Evolutionary conservation across 192 early-diverging fungal genomes (phyloP).

Genomic region (Coemansia sp.): DNA sequence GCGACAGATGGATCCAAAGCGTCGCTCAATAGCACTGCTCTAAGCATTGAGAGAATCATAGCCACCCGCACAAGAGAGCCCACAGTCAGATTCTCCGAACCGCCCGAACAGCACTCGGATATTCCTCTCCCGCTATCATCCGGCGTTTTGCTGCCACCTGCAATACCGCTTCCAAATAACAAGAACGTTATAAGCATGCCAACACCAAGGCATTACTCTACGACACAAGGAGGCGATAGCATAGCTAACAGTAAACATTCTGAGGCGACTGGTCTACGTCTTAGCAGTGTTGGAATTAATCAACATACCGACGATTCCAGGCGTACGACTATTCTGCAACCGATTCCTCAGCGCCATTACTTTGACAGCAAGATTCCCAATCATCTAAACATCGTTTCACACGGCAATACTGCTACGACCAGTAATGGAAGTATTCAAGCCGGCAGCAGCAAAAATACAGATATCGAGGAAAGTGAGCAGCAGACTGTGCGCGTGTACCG

Average conservation of each 20-base stretch:
- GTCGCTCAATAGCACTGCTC: neutral
- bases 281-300: neutral
- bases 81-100: conserved; percentile 5
- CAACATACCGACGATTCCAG: neutral
- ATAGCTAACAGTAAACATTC: neutral
- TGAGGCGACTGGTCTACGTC: neutral
- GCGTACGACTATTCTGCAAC: conserved; percentile 1
- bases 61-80: neutral
- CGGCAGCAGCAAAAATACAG: neutral
- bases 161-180: neutral
- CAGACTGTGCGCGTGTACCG: conserved; percentile 20
- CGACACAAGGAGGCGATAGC: neutral
- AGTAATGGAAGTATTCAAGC: neutral
- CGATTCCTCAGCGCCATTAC: neutral
- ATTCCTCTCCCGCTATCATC: neutral
- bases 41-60: neutral
- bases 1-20: neutral
- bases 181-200: neutral
- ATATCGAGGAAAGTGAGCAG: conserved; percentile 3
- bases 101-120: neutral
- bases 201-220: neutral
- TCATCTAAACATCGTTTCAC: neutral
- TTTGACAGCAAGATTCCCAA: neutral
- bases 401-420: neutral
- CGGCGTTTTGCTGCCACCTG: neutral